Evolutionary conservation across 129 eudicot species (phyloP), one percentile per base, ranked within the genome.

Genomic region (Deinandra increscens): DNA sequence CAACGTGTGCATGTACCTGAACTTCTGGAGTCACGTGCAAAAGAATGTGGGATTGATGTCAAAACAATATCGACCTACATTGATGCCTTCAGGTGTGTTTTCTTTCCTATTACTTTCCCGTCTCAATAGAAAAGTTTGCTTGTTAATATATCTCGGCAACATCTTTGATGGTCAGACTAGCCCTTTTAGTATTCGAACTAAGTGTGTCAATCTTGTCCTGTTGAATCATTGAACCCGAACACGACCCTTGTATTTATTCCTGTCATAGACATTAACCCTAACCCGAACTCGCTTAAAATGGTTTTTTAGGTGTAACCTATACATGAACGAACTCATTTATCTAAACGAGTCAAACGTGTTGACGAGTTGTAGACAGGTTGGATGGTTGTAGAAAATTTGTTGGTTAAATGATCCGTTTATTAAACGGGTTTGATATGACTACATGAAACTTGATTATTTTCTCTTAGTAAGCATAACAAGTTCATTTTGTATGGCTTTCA

Each of bases 1-100:
- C 97, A 91, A 62, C 96, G 97, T 76, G 85, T 85, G 38, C 97
- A 91, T 18, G 49, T 80, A 33, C 87, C 93, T 63, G 94, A 88
- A 37, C 80, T 84, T 54, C 59, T 88, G 80, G 82, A 68, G 31
- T 41, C 80, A 36, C 94, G 94, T 38, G 97, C 97, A 1, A 77
- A 43, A 72, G 76, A 67, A 33, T 77, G 84, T n/a, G 94, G 94
- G 31, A 91, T 88, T 77, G 96, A 88, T 72, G 89, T 91, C 53
- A 77, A 80, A 53, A 86, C 97, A 6, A 84, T 91, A 64, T 81
- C 94, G 9, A 73, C 96, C 8, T 91, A 91, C 42, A 82, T 88
- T 8, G 97, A 88, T 62, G 80, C 96, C 5, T 86, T 91, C 77
- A 75, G 88, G 96, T 89, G 84, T 20, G 29, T 74, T 11, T 64